Percentiles rank a stretch among this genome's conserved stretches.
phyloP scores from a whole-genome alignment of 176 grass and related monocot species.

The Olyra latifolia region DNA sequence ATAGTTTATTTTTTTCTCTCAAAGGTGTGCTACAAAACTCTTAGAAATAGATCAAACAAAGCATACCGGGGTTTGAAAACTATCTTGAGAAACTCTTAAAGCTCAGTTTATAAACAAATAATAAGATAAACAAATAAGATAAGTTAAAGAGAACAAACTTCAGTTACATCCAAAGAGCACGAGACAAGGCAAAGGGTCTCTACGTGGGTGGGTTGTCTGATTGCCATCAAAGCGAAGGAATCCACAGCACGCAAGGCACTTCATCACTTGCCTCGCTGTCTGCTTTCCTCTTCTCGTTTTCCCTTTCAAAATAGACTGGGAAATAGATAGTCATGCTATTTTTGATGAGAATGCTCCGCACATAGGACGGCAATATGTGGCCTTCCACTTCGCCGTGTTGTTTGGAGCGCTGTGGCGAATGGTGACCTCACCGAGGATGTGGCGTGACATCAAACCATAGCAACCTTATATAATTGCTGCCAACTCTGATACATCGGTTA shows the following conservation, averaged over 20 bases:
- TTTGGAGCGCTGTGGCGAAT: not conserved
- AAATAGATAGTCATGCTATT: not conserved
- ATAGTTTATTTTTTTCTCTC: too few relatives aligned
- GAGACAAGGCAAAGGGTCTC: too few relatives aligned
- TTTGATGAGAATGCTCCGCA: slow-evolving; percentile 31
- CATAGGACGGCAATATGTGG: slow-evolving; percentile 25
- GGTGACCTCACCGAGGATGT: not conserved
- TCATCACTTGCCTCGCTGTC: not conserved
- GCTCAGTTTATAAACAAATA: too few relatives aligned
- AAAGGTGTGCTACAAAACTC: too few relatives aligned
- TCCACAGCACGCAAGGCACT: slow-evolving; percentile 1
- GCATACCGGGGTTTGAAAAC: too few relatives aligned
- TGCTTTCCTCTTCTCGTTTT: not conserved
- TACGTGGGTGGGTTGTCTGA: not conserved
- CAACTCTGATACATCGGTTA: not conserved
- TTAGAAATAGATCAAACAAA: too few relatives aligned
- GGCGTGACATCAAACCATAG: not conserved
- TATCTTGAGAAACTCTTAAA: too few relatives aligned
- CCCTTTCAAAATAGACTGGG: not conserved
- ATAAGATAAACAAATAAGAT: too few relatives aligned
- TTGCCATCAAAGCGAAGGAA: not conserved
- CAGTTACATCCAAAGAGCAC: too few relatives aligned
- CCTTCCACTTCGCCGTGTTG: not conserved
- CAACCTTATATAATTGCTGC: not conserved
- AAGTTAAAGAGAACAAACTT: too few relatives aligned